A percentile compares a stretch with the other conserved stretches of the same genome.
Evolutionary conservation across 169 alveolate genomes (phyloP).

Genomic region (Eimeria tenella): DNA sequence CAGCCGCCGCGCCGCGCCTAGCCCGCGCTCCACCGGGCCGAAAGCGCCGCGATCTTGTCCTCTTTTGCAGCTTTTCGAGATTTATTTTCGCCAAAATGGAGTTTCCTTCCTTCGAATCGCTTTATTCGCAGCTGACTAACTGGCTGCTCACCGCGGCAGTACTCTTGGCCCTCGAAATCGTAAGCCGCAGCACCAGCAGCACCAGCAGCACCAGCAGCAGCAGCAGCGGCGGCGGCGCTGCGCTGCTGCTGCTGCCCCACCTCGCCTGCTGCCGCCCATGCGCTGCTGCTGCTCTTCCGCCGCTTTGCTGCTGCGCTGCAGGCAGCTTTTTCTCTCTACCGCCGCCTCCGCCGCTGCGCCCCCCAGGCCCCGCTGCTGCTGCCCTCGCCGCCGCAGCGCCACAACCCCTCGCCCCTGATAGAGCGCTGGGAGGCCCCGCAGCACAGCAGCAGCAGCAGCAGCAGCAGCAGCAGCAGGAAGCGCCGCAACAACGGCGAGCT

Average conservation of each 20-base stretch:
- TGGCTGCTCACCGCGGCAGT: background rate
- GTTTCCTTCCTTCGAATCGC: background rate
- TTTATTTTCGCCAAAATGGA: background rate
- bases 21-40: too few relatives aligned
- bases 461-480: constrained; percentile 29
- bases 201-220: too few relatives aligned
- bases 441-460: background rate
- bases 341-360: background rate
- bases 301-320: too few relatives aligned
- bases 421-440: constrained; percentile 14
- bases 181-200: background rate
- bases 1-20: too few relatives aligned
- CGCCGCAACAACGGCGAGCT: background rate
- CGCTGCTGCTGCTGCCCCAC: too few relatives aligned
- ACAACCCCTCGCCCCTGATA: constrained; percentile 36
- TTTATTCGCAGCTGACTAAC: background rate
- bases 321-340: background rate
- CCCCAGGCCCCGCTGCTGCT: background rate
- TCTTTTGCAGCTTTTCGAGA: background rate
- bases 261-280: too few relatives aligned
- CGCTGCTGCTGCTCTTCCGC: too few relatives aligned
- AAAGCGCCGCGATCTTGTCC: background rate
- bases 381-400: background rate
- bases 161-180: background rate
- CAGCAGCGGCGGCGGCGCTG: too few relatives aligned